A percentile compares a stretch with the other conserved stretches of the same genome.
Evolutionary conservation across 441 rosid genomes (phyloP).

Genomic region (Mallotus japonicus): DNA sequence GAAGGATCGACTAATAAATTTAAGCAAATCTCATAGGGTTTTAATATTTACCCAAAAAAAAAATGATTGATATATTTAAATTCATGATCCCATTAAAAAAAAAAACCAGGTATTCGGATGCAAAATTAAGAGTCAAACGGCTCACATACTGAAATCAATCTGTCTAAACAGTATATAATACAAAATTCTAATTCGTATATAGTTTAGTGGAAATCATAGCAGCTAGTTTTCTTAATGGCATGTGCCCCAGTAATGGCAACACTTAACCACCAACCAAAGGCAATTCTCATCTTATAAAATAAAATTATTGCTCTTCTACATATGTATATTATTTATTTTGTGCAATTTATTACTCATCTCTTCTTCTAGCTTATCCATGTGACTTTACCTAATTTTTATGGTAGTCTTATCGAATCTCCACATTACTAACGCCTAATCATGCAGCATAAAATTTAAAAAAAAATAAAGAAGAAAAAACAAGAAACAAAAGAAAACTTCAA

Average conservation of each 20-base stretch:
- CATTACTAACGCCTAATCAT: slow-evolving; percentile 24
- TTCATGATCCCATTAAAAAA: too few species aligned
- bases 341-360: not conserved
- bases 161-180: not conserved
- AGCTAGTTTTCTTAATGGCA: slow-evolving; percentile 27
- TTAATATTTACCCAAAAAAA: too few species aligned
- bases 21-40: too few species aligned
- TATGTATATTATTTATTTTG: slow-evolving; percentile 5
- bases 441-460: slow-evolving; percentile 2
- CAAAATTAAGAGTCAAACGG: too few species aligned
- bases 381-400: slow-evolving; percentile 24
- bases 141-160: too few species aligned
- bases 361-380: slow-evolving; percentile 29
- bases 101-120: too few species aligned
- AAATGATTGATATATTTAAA: too few species aligned
- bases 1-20: too few species aligned
- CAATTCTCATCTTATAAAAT: slow-evolving; percentile 21
- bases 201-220: slow-evolving; percentile 21
- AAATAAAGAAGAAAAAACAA: not conserved
- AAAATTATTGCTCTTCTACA: slow-evolving; percentile 10
- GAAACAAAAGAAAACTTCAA: not conserved
- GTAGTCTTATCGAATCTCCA: slow-evolving; percentile 27
- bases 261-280: slow-evolving; percentile 35
- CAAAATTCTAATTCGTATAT: not conserved
- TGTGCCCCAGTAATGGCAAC: slow-evolving; percentile 43